Base-by-base conservation (phyloP, 1,139 yeast genomes). In the Geotrichum fermentans region DNA sequence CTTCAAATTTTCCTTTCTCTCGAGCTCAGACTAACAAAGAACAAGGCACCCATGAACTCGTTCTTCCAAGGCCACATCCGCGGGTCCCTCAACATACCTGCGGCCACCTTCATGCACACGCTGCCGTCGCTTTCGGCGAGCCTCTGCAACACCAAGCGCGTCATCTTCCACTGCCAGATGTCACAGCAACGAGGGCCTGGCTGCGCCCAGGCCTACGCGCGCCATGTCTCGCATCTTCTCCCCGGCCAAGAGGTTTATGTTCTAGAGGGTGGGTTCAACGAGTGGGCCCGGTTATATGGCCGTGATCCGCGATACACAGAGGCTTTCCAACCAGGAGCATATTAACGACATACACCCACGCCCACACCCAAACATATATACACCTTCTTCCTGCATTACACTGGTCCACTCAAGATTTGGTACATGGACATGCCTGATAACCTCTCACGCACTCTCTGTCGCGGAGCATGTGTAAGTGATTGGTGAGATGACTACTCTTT, bases 151-250 rank as follows among this genome's bases (percentile, higher is more conserved):
- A 65, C 70, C 8, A 70, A 74, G 47, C 78, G 78, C 51, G 81
- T 89, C 0, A 83, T 92, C 0, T 90, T 92, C 69, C 96, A 90
- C 65, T 92, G 97, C 67, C 90, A 89, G 35, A 73, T 86, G 39
- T 83, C 94, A 2, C 97, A 90, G 65, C 94, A 82, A 52, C 72
- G 97, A 43, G 97, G 97, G 0, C 97, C 97, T 0, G 72, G 86
- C 7, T 77, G 95, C 2, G 89, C 97, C 0, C 70, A 81, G 64
- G 73, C 73, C 58, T 85, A 84, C 58, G 67, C 82, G 52, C 69
- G 92, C 55, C 71, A 74, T 16, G 61, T 82, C 17, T 64, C 69
- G 1, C 63, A 36, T 34, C 64, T 65, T 21, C 61, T 68, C 37
- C 63, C 63, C 8, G 60, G 66, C 2, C 73, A 82, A 55, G 73